Percentiles rank a stretch among this genome's conserved stretches.
Conservation (phyloP, 306 rosid species). For the Medicago arabica region DNA sequence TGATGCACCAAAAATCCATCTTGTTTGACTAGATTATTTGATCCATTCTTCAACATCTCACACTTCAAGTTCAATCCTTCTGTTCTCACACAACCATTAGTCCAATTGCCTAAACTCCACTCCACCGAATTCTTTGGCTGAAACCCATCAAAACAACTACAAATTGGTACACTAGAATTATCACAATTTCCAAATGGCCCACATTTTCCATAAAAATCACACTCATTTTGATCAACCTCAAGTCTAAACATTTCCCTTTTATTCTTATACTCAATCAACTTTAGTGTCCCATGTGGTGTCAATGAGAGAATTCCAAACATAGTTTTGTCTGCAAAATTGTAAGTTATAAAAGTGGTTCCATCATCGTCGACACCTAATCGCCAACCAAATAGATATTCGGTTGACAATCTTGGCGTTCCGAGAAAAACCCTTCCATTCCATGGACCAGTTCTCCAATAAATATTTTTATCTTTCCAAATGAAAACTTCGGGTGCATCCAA, state of each 20-base stretch:
- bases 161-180: not conserved
- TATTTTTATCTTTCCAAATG: slow-evolving; percentile 34
- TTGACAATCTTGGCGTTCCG: slow-evolving; percentile 47
- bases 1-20: slow-evolving; percentile 38
- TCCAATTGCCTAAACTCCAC: slow-evolving; percentile 45
- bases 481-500: slow-evolving; percentile 36
- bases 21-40: not conserved
- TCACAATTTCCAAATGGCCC: slow-evolving; percentile 50
- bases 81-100: slow-evolving; percentile 40
- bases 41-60: slow-evolving; percentile 27
- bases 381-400: slow-evolving; percentile 45
- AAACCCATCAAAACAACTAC: slow-evolving; percentile 58
- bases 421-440: slow-evolving; percentile 55
- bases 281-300: slow-evolving; percentile 35
- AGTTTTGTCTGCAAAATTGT: not conserved
- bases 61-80: slow-evolving; percentile 36
- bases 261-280: slow-evolving; percentile 1
- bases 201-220: slow-evolving; percentile 44
- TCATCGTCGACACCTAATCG: slow-evolving; percentile 7
- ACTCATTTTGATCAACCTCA: slow-evolving; percentile 19
- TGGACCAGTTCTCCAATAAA: slow-evolving; percentile 56
- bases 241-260: not conserved
- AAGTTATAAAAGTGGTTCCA: slow-evolving; percentile 24
- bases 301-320: not conserved
- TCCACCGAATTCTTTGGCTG: slow-evolving; percentile 38